phyloP scores from a whole-genome alignment of 108 stramenopile species.

The Skeletonema grethae region DNA sequence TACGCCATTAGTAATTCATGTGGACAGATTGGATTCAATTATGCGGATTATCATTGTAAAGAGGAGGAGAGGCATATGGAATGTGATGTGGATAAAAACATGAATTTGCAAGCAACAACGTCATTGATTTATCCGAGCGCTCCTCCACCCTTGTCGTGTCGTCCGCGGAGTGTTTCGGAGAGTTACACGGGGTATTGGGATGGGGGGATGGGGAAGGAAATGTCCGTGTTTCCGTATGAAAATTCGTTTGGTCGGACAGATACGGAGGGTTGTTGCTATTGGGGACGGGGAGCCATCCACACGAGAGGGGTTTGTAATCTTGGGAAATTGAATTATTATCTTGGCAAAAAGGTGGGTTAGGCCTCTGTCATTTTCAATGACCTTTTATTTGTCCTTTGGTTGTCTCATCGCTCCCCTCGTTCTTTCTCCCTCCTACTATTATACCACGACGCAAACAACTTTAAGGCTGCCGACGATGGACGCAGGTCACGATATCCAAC shows the following conservation, averaged over 20 bases:
- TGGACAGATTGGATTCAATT: slow-evolving; percentile 42
- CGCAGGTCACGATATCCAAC: slow-evolving; percentile 23
- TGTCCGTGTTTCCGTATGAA: slow-evolving; percentile 21
- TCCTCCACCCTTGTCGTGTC: slow-evolving; percentile 44
- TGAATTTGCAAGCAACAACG: slow-evolving; percentile 43
- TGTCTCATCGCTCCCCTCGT: neutral
- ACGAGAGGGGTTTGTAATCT: slow-evolving; percentile 48
- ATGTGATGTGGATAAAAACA: slow-evolving; percentile 38
- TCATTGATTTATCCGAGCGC: slow-evolving; percentile 27
- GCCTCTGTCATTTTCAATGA: neutral
- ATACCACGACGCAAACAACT: neutral
- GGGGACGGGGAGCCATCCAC: slow-evolving; percentile 57
- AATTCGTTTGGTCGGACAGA: slow-evolving; percentile 47
- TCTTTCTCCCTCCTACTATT: neutral
- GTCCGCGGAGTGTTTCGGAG: slow-evolving; percentile 26
- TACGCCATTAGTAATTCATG: slow-evolving; percentile 51
- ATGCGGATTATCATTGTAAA: slow-evolving; percentile 39
- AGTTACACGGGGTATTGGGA: slow-evolving; percentile 50
- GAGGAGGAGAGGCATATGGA: slow-evolving; percentile 43
- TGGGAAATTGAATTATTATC: slow-evolving; percentile 56
- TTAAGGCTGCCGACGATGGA: slow-evolving; percentile 38
- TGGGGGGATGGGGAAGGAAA: slow-evolving; percentile 19
- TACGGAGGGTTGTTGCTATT: slow-evolving; percentile 56
- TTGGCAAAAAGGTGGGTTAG: slow-evolving; percentile 32
- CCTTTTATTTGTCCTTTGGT: neutral